phyloP scores from a whole-genome alignment of 331 rosid genomes.

The Erythrophleum ivorense region DNA sequence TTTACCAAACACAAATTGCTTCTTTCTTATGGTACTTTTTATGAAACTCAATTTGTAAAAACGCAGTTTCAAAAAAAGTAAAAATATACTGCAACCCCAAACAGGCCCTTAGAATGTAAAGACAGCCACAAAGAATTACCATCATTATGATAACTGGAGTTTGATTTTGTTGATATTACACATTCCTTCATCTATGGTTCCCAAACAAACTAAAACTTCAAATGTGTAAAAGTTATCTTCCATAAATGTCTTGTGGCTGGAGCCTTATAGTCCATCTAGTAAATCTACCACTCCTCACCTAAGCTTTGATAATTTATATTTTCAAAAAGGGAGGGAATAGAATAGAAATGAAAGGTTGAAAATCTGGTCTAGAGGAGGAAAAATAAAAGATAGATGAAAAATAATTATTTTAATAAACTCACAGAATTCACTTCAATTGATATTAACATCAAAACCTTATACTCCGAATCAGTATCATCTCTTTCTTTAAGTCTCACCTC shows the following conservation, averaged over 20 bases:
- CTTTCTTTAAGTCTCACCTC: background rate
- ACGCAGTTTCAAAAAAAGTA: background rate
- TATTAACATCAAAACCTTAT: background rate
- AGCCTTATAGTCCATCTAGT: background rate
- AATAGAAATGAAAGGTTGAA: slow-evolving; percentile 5
- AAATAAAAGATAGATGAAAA: background rate
- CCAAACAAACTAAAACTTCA: background rate
- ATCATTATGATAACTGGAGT: background rate
- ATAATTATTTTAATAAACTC: background rate
- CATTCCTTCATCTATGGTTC: slow-evolving; percentile 3
- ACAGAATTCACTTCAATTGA: background rate
- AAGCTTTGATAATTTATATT: background rate
- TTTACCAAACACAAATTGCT: background rate
- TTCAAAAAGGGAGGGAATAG: background rate
- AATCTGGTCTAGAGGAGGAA: background rate
- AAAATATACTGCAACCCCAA: background rate
- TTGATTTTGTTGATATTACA: background rate
- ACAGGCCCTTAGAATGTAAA: background rate
- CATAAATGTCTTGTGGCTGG: background rate
- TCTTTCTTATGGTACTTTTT: background rate
- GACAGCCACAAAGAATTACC: slow-evolving; percentile 21
- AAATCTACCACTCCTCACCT: background rate
- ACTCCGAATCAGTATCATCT: background rate
- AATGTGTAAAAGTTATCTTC: background rate
- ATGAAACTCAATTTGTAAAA: background rate